Evolutionary conservation across 352 stramenopile genomes (phyloP).

Genomic region (Globisporangium spinosum): DNA sequence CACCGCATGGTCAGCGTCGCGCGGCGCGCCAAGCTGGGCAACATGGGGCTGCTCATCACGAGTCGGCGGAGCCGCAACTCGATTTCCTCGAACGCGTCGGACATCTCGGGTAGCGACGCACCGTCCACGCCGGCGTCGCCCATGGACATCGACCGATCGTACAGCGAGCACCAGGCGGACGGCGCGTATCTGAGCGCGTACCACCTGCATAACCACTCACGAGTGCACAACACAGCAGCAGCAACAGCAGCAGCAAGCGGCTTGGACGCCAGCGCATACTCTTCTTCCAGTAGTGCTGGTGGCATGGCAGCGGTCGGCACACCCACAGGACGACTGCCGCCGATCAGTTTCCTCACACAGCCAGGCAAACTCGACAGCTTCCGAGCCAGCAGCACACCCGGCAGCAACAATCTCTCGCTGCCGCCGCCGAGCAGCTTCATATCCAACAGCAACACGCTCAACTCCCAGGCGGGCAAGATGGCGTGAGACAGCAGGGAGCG

Average conservation of each 20-base stretch:
- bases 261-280: neutral
- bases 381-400: conserved; percentile 36
- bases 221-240: conserved; percentile 12
- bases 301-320: conserved; percentile 13
- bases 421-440: conserved; percentile 56
- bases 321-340: conserved; percentile 45
- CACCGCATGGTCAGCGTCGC: conserved; percentile 78
- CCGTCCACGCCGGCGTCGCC: conserved; percentile 32
- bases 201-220: conserved; percentile 15
- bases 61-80: conserved; percentile 20
- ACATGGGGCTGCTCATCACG: conserved; percentile 42
- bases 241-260: neutral
- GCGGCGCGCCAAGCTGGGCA: conserved; percentile 66
- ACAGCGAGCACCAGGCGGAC: conserved; percentile 13
- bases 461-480: conserved; percentile 46
- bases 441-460: conserved; percentile 26
- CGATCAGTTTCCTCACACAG: conserved; percentile 75
- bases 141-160: conserved; percentile 25
- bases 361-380: conserved; percentile 64
- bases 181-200: conserved; percentile 11
- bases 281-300: neutral
- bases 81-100: conserved; percentile 27
- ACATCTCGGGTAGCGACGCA: conserved; percentile 27
- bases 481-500: conserved; percentile 45
- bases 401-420: conserved; percentile 20